Percentiles rank a stretch among this genome's conserved stretches.
These are phyloP conservation scores for Aphanocladium album DNA, from an alignment of 2,329 filamentous ascomycete genomes.

Conservation along the genomic window DNA sequence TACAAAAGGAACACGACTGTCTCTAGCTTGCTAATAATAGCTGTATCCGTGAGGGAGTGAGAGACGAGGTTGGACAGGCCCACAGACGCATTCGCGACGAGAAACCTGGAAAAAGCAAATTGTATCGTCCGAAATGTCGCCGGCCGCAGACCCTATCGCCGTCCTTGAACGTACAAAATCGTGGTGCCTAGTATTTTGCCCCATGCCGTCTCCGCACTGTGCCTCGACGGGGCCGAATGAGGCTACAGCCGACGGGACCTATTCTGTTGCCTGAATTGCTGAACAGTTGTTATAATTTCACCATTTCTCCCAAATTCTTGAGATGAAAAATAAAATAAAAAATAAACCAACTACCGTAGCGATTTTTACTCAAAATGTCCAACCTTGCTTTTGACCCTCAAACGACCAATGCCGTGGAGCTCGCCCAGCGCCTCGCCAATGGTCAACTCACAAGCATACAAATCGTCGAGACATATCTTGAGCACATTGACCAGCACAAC, in stretches of 20 bases:
- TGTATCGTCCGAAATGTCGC: neutral
- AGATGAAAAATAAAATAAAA: neutral
- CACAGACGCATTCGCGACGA: neutral
- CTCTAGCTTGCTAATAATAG: too few species aligned
- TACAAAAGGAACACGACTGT: too few species aligned
- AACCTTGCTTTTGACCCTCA: neutral
- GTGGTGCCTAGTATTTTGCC: neutral
- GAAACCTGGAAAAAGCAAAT: neutral
- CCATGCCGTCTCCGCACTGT: neutral
- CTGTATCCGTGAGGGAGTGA: too few species aligned
- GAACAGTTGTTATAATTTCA: neutral
- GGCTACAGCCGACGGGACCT: neutral
- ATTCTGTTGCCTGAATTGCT: conserved; percentile 7
- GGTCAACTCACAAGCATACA: conserved; percentile 10
- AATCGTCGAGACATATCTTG: conserved; percentile 9
- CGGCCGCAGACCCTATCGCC: neutral
- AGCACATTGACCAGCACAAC: conserved; percentile 16
- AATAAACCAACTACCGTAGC: too few species aligned
- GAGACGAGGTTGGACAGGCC: neutral
- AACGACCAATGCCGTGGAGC: conserved; percentile 9
- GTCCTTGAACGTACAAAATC: neutral
- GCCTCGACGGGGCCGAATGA: neutral
- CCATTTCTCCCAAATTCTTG: too few species aligned
- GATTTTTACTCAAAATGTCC: neutral
- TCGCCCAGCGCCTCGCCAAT: neutral